These are phyloP conservation scores for Pulveroboletus ravenelii DNA, from an alignment of 768 basidiomycete species.

Conservation along the genomic window DNA sequence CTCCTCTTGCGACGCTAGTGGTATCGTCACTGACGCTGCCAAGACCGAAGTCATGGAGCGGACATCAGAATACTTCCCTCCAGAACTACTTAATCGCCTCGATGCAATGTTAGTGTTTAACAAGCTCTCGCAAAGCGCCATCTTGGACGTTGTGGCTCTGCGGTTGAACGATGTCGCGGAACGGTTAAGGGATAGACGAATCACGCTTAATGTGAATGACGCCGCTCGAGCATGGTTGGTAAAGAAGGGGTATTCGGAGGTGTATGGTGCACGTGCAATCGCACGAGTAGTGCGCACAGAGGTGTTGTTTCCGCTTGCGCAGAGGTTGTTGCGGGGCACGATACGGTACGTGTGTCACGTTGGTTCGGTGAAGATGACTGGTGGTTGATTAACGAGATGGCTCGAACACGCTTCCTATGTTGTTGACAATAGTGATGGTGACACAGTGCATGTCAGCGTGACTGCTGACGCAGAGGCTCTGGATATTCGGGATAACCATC, in stretches of 20 bases:
- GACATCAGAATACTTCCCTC: conserved; percentile 79
- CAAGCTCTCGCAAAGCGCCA: conserved; percentile 70
- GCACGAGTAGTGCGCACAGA: conserved; percentile 80
- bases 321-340: conserved; percentile 72
- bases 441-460: conserved; percentile 56
- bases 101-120: conserved; percentile 89
- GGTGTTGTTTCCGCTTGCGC: conserved; percentile 78
- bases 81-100: conserved; percentile 85
- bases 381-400: neutral
- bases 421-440: conserved; percentile 46
- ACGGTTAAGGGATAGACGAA: conserved; percentile 59
- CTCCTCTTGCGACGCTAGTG: conserved; percentile 57
- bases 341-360: conserved; percentile 50
- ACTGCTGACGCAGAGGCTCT: conserved; percentile 38
- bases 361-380: neutral
- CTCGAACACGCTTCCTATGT: neutral
- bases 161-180: conserved; percentile 70
- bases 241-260: conserved; percentile 71
- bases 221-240: conserved; percentile 66
- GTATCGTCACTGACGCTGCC: conserved; percentile 59
- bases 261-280: conserved; percentile 86
- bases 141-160: conserved; percentile 73
- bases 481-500: conserved; percentile 60
- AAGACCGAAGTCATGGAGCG: conserved; percentile 65
- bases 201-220: conserved; percentile 65